phyloP scores from a whole-genome alignment of 2,329 filamentous ascomycete species.

The Penicillium sp. region DNA sequence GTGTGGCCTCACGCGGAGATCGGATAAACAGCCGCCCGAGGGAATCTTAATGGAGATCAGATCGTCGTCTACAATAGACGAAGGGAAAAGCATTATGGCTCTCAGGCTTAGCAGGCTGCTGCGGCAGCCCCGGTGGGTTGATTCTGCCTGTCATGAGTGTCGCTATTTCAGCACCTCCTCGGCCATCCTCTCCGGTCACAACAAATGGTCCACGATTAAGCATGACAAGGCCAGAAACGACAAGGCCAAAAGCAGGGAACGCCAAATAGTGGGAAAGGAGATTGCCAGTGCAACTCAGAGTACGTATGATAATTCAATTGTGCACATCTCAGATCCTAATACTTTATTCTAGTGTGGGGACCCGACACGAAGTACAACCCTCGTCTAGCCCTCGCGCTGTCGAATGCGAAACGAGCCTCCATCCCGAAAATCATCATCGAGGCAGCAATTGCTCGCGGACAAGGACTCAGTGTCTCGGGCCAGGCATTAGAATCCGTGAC shows the following conservation, averaged over 20 bases:
- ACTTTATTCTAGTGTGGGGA: slow-evolving; percentile 62
- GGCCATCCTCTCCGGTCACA: slow-evolving; percentile 67
- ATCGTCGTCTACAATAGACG: slow-evolving; percentile 6
- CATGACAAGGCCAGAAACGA: slow-evolving; percentile 92
- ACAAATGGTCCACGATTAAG: slow-evolving; percentile 93
- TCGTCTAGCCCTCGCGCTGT: slow-evolving; percentile 69
- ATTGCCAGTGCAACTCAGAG: slow-evolving; percentile 74
- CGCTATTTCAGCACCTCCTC: slow-evolving; percentile 53
- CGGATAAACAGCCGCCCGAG: slow-evolving; percentile 32
- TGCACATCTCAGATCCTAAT: slow-evolving; percentile 12
- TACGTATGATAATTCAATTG: slow-evolving; percentile 40
- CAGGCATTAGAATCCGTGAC: slow-evolving; percentile 72
- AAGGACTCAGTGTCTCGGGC: slow-evolving; percentile 75
- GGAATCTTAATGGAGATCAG: not conserved
- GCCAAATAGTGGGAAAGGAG: slow-evolving; percentile 67
- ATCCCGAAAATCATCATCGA: slow-evolving; percentile 85
- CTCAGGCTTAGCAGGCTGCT: slow-evolving; percentile 26
- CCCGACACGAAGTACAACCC: slow-evolving; percentile 72
- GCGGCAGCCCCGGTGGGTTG: slow-evolving; percentile 12
- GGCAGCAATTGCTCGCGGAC: slow-evolving; percentile 79
- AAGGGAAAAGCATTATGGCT: slow-evolving; percentile 24
- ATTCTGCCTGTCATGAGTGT: slow-evolving; percentile 27
- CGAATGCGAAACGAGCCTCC: slow-evolving; percentile 77
- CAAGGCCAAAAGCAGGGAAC: slow-evolving; percentile 67
- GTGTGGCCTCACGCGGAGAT: slow-evolving; percentile 28